phyloP scores from a whole-genome alignment of 371 early-diverging fungal genomes.

The Choanephora cucurbitarum region DNA sequence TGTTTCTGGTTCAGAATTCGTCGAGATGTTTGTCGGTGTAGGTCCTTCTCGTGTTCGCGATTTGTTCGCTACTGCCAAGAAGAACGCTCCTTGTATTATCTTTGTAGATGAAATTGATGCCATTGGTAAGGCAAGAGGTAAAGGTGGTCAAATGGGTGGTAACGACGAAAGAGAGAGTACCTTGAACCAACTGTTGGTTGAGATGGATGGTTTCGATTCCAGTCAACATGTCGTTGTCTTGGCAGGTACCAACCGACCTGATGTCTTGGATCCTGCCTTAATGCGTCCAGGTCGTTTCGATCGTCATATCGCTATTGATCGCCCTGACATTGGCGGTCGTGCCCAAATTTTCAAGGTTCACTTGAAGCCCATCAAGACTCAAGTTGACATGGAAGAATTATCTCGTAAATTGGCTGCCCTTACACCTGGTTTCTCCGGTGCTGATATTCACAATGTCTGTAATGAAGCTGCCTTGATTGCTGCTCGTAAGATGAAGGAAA shows the following conservation, averaged over 20 bases:
- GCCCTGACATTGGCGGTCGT: constrained; percentile 94
- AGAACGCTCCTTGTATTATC: constrained; percentile 97
- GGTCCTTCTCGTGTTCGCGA: constrained; percentile 97
- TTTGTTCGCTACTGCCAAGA: constrained; percentile 95
- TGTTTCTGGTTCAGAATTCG: constrained; percentile 99
- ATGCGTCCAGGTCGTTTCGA: constrained; percentile 98
- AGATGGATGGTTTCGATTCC: constrained; percentile 98
- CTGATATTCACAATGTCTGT: constrained; percentile 98
- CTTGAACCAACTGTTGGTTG: constrained; percentile 97
- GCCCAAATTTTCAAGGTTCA: constrained; percentile 97
- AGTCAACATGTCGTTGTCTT: constrained; percentile 92
- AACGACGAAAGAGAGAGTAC: constrained; percentile 99
- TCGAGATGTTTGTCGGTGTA: constrained; percentile 99
- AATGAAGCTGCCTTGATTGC: constrained; percentile 99
- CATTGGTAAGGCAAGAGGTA: constrained; percentile 97
- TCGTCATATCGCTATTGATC: constrained; percentile 95
- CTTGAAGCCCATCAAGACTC: constrained; percentile 89
- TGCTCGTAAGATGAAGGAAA: constrained; percentile 79
- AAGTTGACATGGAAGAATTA: constrained; percentile 76
- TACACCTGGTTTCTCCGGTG: constrained; percentile 98
- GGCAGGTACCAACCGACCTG: constrained; percentile 93
- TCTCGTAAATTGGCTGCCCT: constrained; percentile 76
- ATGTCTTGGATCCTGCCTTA: constrained; percentile 91
- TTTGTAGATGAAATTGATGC: constrained; percentile 99
- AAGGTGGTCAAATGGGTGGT: constrained; percentile 87